These are phyloP conservation scores for Nakataea oryzae DNA, from an alignment of 2,329 filamentous ascomycete species.

Conservation along the genomic window DNA sequence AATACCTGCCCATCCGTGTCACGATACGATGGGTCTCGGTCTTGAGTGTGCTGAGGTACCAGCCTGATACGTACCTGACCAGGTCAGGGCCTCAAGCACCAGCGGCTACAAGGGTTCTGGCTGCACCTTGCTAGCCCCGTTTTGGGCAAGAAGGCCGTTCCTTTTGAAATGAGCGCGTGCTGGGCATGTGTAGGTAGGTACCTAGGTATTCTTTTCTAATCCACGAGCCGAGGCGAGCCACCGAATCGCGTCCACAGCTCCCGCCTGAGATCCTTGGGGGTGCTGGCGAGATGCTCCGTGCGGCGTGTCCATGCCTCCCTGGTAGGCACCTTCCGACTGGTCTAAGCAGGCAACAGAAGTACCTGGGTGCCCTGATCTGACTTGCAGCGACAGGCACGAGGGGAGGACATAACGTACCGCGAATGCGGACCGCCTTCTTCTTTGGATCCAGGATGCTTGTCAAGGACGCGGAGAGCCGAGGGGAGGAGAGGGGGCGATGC, in stretches of 20 bases:
- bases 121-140: background rate
- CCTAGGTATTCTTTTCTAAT: background rate
- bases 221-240: background rate
- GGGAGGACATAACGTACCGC: no score
- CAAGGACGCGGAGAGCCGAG: background rate
- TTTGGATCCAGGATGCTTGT: background rate
- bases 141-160: constrained; percentile 1
- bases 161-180: background rate
- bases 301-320: background rate
- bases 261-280: background rate
- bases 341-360: background rate
- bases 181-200: background rate
- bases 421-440: background rate
- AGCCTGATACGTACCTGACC: background rate
- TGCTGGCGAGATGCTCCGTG: background rate
- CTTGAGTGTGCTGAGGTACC: no score
- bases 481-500: background rate
- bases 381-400: background rate
- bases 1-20: background rate
- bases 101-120: background rate
- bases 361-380: background rate
- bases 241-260: constrained; percentile 2
- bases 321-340: background rate
- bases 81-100: background rate
- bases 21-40: background rate